These are phyloP conservation scores for Ceratocystiopsis minuta DNA, from an alignment of 2,329 filamentous ascomycete genomes.

Conservation along the genomic window DNA sequence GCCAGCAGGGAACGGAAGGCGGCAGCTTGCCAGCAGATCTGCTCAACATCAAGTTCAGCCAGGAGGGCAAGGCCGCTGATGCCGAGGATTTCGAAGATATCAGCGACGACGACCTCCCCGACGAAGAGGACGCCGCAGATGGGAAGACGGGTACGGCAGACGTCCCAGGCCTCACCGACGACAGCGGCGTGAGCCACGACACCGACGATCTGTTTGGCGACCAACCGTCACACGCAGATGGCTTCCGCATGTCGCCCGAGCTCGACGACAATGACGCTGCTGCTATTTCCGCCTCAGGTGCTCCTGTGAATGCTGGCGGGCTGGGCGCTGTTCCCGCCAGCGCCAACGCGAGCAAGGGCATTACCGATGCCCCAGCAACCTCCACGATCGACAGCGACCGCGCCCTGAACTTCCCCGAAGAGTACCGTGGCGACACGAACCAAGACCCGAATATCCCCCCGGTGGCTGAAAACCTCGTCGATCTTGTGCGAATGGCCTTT, in stretches of 20 bases:
- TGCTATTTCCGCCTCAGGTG: not conserved
- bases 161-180: constrained; percentile 37
- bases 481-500: constrained; percentile 62
- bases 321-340: not conserved
- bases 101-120: constrained; percentile 80
- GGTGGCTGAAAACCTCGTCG: constrained; percentile 53
- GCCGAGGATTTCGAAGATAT: constrained; percentile 81
- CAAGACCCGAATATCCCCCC: constrained; percentile 48
- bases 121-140: constrained; percentile 42
- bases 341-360: not conserved
- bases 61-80: constrained; percentile 73
- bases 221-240: constrained; percentile 22
- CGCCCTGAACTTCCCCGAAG: constrained; percentile 24
- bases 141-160: constrained; percentile 20
- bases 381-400: constrained; percentile 13
- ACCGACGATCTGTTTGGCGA: constrained; percentile 55
- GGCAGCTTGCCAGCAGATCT: constrained; percentile 22
- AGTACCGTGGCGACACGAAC: constrained; percentile 29
- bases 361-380: not conserved
- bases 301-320: too few species aligned
- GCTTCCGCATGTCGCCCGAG: constrained; percentile 16
- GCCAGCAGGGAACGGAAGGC: constrained; percentile 19
- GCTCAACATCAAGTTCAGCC: constrained; percentile 31
- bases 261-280: constrained; percentile 20
- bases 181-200: constrained; percentile 40